Evolutionary conservation across 805 yeast genomes (phyloP), one percentile per base, ranked within the genome.

Genomic region (Monosporozyma siamensis): DNA sequence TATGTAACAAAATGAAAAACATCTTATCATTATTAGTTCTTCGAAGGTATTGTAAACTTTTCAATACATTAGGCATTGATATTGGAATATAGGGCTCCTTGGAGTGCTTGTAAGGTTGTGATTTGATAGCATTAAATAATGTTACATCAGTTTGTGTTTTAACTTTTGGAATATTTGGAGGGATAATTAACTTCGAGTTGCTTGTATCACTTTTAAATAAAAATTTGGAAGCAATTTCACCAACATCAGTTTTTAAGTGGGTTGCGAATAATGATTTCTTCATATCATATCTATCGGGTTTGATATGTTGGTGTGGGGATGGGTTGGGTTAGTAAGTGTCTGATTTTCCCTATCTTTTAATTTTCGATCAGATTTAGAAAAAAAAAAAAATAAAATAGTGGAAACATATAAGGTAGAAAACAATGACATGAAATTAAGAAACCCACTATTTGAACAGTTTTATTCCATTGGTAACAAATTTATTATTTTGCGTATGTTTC

Each of bases 1-100:
- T 50, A 31, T 54, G 52, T 21, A 57, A 38, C 21, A 58, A 44
- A 3, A 48, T 47, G 39, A 55, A 58, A 42, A 54, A 58, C 2
- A 45, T 38, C 5, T 47, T 43, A 11, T 29, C 34, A 17, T 50
- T 43, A 18, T 51, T 48, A 2, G 38, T 34, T 8, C 51, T 41
- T 29, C 63, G 45, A n/a, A 58, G 41, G 17, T 41, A 47, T 37
- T 55, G 55, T 30, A 58, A 41, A 6, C 52, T 52, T 25, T 51
- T 48, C 34, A 58, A 21, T 5, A 58, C 50, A 7, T 42, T 40
- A 3, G 54, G 50, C 18, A 29, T 25, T 6, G 23, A 21, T n/a
- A 38, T 20, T 20, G 18, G 4, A 3, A 30, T 39, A 18, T 22
- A n/a, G 4, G 35, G 7, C 6, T 4, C 18, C 8, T 18, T 32